Evolutionary conservation across 2,329 filamentous ascomycete genomes (phyloP).

Genomic region (Lachnellula hyalina): DNA sequence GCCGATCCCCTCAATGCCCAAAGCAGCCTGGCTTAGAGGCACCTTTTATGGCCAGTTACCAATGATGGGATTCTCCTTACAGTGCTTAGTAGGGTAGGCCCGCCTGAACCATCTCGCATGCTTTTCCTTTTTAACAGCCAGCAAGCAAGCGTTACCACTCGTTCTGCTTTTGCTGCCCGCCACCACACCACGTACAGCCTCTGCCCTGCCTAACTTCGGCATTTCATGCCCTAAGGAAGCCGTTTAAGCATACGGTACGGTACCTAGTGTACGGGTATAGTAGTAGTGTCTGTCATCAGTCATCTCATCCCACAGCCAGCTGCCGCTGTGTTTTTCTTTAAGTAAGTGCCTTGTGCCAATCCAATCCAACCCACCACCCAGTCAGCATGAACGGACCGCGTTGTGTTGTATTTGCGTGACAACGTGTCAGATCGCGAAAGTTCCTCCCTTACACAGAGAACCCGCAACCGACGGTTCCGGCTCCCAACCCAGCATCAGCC

Average conservation of each 20-base stretch:
- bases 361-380: neutral
- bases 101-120: neutral
- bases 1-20: neutral
- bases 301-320: neutral
- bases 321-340: constrained; percentile 6
- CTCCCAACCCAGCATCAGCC: neutral
- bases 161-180: neutral
- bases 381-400: constrained; percentile 15
- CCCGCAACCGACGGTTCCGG: neutral
- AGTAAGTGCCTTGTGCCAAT: constrained; percentile 5
- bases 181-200: neutral
- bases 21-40: neutral
- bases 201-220: constrained; percentile 3
- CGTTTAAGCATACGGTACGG: neutral
- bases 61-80: neutral
- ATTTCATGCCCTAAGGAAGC: constrained; percentile 7
- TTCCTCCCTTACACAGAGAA: constrained; percentile 5
- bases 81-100: no score
- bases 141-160: neutral
- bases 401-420: constrained; percentile 5
- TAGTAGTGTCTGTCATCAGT: neutral
- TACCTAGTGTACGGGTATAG: neutral
- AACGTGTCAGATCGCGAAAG: constrained; percentile 19
- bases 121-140: neutral
- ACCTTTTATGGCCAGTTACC: no score